Evolutionary conservation across 2,329 filamentous ascomycete genomes (phyloP), one percentile per base, ranked within the genome.

Genomic region (Hirsutella thompsonii): DNA sequence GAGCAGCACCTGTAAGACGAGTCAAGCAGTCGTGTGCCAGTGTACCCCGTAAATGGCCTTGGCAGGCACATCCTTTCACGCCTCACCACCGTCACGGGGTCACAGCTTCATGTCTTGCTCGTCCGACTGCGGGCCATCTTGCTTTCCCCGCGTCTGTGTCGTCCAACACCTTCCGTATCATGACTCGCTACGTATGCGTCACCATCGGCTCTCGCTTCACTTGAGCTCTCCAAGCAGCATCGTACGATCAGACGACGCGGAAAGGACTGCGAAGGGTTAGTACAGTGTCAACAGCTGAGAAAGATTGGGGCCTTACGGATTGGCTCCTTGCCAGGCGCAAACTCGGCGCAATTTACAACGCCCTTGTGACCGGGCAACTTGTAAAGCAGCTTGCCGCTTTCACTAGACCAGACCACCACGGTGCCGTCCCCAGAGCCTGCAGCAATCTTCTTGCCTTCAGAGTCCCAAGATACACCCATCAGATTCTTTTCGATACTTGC

Each of bases 311-410:
- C 79, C 86, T 79, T 73, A 94, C 89, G 74, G 46, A 95, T 83
- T 18, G 88, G 87, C 52, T 95, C 88, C 45, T 82, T 77, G 32
- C 76, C 75, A 4, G 90, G 88, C 38, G 86, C 82, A 57, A 98
- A 93, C 51, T 93, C 83, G 41, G 90, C 90, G 58, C 90, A 88
- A 58, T 96, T 98, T 39, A 96, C 92, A 0, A 85, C 86, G 28
- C 90, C 92, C 63, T 88, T 92, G 60, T 98, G 92, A 1, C 92
- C 92, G 1, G 92, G 92, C 40, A 98, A 70, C 64, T 96, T 96
- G 64, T 95, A 93, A 47, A 94, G 61, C 52, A 98, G 69, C 66
- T 93, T 96, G 44, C 85, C 89, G n/a, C 76, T 83, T 56, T 85
- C 80, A 42, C 71, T 79, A 39, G 92, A 89, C 92, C 92, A 98